A percentile compares a stretch with the other conserved stretches of the same genome.
phyloP scores from a whole-genome alignment of 495 filamentous ascomycete species.

The Trichocladium antarcticum region DNA sequence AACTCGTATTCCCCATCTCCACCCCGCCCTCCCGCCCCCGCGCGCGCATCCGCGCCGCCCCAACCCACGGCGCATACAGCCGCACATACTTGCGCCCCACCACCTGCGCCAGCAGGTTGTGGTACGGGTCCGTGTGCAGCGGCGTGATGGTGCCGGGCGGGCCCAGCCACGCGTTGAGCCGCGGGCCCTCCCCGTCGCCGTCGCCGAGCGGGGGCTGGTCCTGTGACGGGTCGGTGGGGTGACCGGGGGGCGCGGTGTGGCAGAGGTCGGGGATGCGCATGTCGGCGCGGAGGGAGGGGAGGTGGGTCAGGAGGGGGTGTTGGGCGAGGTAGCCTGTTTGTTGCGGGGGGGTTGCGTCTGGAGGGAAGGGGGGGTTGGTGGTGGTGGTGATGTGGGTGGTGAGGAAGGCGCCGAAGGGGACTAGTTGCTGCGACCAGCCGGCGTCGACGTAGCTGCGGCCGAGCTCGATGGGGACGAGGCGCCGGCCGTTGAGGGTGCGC shows the following conservation, averaged over 20 bases:
- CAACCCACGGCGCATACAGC: conserved; percentile 55
- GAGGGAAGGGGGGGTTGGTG: not conserved
- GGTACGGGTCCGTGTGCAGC: conserved; percentile 85
- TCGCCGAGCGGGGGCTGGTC: conserved; percentile 25
- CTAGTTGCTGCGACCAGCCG: conserved; percentile 75
- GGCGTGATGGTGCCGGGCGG: conserved; percentile 82
- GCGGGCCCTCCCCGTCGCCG: conserved; percentile 31
- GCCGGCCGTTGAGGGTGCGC: conserved; percentile 61
- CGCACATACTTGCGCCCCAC: conserved; percentile 86
- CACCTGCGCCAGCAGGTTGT: conserved; percentile 85
- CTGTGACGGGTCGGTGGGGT: conserved; percentile 2
- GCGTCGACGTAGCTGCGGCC: conserved; percentile 79
- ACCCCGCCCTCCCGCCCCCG: conserved; percentile 57
- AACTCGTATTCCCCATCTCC: conserved; percentile 87
- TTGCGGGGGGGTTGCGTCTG: conserved; percentile 10
- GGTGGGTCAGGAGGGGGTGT: conserved; percentile 74
- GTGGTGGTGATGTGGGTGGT: conserved; percentile 39
- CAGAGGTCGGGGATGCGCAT: conserved; percentile 77
- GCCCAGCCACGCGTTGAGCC: conserved; percentile 88
- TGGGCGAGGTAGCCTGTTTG: conserved; percentile 81
- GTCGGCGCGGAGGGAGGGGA: conserved; percentile 65
- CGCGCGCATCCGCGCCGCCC: conserved; percentile 52
- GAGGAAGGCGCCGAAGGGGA: conserved; percentile 66
- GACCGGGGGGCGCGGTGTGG: conserved; percentile 48
- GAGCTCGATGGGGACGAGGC: conserved; percentile 82